Percentiles rank a stretch among this genome's conserved stretches.
Evolutionary conservation across 2,329 filamentous ascomycete species (phyloP).

Genomic region (Exserohilum turcica): DNA sequence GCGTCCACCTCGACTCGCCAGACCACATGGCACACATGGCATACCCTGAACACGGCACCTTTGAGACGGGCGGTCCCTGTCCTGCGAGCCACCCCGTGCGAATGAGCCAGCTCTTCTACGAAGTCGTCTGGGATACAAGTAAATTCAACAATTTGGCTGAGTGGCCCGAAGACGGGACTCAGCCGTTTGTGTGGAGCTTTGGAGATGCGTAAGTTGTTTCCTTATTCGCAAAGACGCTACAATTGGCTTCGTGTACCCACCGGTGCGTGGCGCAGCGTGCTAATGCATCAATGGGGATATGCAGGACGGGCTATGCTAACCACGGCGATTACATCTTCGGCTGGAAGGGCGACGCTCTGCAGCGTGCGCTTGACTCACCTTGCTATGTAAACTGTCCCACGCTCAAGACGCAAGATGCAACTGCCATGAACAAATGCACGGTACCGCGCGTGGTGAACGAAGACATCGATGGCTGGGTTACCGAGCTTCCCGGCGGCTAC

Average conservation of each 20-base stretch:
- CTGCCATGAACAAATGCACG: slow-evolving; percentile 56
- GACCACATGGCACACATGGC: slow-evolving; percentile 43
- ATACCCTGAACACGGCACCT: slow-evolving; percentile 30
- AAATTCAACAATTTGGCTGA: slow-evolving; percentile 36
- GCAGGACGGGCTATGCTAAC: slow-evolving; percentile 53
- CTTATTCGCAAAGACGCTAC: too few species aligned
- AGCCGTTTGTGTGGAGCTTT: slow-evolving; percentile 36
- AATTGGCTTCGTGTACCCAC: too few species aligned
- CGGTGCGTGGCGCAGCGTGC: background rate
- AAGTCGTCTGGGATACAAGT: slow-evolving; percentile 44
- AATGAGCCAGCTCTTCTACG: slow-evolving; percentile 33
- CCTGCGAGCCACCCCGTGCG: slow-evolving; percentile 54
- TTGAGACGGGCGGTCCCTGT: slow-evolving; percentile 53
- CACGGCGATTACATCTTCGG: slow-evolving; percentile 61
- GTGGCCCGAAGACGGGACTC: slow-evolving; percentile 39
- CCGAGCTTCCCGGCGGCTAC: slow-evolving; percentile 22
- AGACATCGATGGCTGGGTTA: slow-evolving; percentile 50
- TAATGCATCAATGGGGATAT: background rate
- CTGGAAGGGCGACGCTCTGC: slow-evolving; percentile 57
- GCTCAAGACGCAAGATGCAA: slow-evolving; percentile 54
- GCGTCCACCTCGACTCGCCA: slow-evolving; percentile 29
- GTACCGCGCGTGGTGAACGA: slow-evolving; percentile 55
- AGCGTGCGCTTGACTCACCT: slow-evolving; percentile 47
- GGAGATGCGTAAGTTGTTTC: slow-evolving; percentile 43
- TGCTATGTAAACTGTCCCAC: slow-evolving; percentile 47